Conservation (phyloP, 176 grass and related monocot genomes). For the Cenchrus purpureus region DNA sequence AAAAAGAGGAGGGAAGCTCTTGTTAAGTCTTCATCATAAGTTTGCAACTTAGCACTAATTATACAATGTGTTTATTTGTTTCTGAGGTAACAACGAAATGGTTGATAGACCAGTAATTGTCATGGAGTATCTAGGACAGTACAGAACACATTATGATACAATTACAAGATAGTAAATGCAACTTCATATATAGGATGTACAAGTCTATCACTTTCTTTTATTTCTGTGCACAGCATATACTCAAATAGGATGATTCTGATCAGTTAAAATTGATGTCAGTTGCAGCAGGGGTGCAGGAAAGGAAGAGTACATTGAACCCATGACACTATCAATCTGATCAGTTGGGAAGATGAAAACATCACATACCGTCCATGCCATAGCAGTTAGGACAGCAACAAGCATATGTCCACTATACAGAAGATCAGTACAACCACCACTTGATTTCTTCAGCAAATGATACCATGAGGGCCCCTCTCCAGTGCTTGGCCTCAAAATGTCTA, state of each 20-base stretch:
- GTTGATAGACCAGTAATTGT: not conserved
- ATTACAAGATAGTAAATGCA: not conserved
- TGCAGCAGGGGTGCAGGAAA: not conserved
- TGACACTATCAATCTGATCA: not conserved
- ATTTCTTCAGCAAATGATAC: constrained; percentile 85
- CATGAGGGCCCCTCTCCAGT: constrained; percentile 74
- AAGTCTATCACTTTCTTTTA: not conserved
- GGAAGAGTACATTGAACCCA: not conserved
- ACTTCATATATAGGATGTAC: not conserved
- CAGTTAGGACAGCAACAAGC: constrained; percentile 89
- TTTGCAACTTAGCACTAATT: not conserved
- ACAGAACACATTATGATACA: not conserved
- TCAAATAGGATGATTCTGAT: not conserved
- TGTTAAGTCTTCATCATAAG: not conserved
- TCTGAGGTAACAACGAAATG: not conserved
- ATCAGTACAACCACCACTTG: constrained; percentile 92
- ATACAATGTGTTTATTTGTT: not conserved
- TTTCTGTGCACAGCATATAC: not conserved
- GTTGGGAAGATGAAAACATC: constrained; percentile 1
- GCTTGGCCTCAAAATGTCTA: constrained; percentile 81
- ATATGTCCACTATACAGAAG: constrained; percentile 96
- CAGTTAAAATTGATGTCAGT: constrained; percentile 23
- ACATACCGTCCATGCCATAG: constrained; percentile 92
- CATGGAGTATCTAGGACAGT: not conserved
- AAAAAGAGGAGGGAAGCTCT: not conserved